phyloP scores from a whole-genome alignment of 768 basidiomycete species.

The Holtermannia corniformis region DNA sequence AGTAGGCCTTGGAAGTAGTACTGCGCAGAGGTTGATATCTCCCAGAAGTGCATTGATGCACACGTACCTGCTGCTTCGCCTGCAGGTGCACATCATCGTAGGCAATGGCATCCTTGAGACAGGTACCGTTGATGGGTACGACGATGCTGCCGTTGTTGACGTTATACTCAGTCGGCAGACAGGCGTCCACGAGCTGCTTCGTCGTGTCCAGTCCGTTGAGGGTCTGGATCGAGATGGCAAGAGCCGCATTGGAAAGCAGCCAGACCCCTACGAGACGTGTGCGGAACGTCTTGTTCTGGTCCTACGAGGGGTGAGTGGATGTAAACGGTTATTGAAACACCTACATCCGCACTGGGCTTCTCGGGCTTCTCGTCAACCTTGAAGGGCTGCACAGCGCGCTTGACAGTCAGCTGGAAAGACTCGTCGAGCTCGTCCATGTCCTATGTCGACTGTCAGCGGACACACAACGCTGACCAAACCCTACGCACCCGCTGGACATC shows the following conservation, averaged over 20 bases:
- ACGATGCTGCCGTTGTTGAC: slow-evolving; percentile 15
- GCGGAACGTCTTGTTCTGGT: slow-evolving; percentile 36
- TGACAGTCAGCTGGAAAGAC: slow-evolving; percentile 76
- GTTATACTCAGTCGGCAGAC: slow-evolving; percentile 18
- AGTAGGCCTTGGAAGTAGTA: slow-evolving; percentile 31
- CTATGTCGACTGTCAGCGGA: slow-evolving; percentile 3
- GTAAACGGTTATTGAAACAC: slow-evolving; percentile 8
- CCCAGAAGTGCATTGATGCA: background rate
- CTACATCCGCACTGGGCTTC: slow-evolving; percentile 31
- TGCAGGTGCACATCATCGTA: slow-evolving; percentile 18
- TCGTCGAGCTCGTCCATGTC: slow-evolving; percentile 65
- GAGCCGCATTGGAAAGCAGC: slow-evolving; percentile 37
- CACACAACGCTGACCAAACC: background rate
- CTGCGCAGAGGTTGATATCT: background rate
- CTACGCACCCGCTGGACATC: slow-evolving; percentile 61
- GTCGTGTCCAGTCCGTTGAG: slow-evolving; percentile 36
- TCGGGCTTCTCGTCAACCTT: slow-evolving; percentile 13
- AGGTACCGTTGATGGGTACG: slow-evolving; percentile 28
- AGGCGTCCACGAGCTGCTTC: slow-evolving; percentile 18
- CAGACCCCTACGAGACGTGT: slow-evolving; percentile 36
- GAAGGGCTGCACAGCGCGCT: slow-evolving; percentile 28
- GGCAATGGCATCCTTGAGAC: slow-evolving; percentile 22
- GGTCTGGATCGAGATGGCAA: slow-evolving; percentile 33
- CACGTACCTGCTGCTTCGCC: slow-evolving; percentile 30
- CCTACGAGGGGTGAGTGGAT: slow-evolving; percentile 10